Percentiles rank a stretch among this genome's conserved stretches.
These are phyloP conservation scores for Fusarium sp. DNA, from an alignment of 2,329 filamentous ascomycete species.

Conservation along the genomic window DNA sequence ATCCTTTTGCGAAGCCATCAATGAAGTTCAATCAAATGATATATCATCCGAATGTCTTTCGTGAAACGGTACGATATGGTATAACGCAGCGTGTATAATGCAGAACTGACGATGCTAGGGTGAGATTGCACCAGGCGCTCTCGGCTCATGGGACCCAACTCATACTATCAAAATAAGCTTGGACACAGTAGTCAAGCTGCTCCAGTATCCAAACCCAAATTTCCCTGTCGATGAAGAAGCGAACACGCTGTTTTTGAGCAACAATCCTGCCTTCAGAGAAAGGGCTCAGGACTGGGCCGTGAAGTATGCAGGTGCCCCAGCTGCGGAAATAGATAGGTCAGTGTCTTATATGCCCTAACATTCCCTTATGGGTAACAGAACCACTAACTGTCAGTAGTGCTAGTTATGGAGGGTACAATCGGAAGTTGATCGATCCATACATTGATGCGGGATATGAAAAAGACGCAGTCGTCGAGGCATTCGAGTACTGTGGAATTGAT, in stretches of 20 bases:
- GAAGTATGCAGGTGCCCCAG: background rate
- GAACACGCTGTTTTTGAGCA: background rate
- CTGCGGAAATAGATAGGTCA: background rate
- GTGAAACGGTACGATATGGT: background rate
- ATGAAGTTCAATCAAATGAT: background rate
- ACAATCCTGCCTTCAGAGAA: background rate
- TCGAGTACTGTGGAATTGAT: background rate
- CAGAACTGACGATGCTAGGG: background rate
- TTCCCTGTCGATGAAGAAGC: background rate
- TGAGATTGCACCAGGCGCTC: background rate
- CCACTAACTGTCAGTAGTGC: background rate
- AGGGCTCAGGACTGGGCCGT: background rate
- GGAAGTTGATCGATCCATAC: rapidly evolving
- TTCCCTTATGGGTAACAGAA: rapidly evolving
- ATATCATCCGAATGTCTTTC: background rate
- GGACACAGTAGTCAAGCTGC: background rate
- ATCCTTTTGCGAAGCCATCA: background rate
- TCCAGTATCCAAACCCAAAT: rapidly evolving
- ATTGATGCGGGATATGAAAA: background rate
- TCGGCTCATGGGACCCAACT: background rate
- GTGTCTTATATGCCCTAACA: background rate
- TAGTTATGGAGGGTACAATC: background rate
- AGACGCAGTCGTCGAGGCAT: background rate
- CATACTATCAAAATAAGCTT: background rate
- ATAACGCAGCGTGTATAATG: no score